phyloP scores from a whole-genome alignment of 2,329 filamentous ascomycete genomes.

The Colletotrichum tabaci region DNA sequence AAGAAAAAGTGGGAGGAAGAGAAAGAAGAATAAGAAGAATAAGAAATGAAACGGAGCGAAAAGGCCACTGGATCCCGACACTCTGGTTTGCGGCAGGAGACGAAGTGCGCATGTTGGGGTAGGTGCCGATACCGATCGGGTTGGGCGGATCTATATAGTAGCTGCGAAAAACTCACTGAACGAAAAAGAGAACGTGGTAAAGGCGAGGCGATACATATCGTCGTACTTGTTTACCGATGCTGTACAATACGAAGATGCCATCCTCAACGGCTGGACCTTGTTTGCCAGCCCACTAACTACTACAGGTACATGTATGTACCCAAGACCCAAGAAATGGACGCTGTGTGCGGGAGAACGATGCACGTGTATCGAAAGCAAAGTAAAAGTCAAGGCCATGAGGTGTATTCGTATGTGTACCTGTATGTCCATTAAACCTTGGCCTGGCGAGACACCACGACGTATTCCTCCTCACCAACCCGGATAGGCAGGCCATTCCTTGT shows the following conservation, averaged over 20 bases:
- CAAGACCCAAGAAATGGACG: neutral
- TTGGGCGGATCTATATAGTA: neutral
- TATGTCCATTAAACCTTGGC: slow-evolving; percentile 26
- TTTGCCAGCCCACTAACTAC: neutral
- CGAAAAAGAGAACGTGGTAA: no score
- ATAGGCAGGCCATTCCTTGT: neutral
- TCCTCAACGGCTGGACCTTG: slow-evolving; percentile 22
- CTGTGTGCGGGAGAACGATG: neutral
- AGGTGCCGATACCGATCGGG: slow-evolving; percentile 19
- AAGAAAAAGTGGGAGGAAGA: neutral
- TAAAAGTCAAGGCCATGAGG: neutral
- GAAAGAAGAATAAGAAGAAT: neutral
- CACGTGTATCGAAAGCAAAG: neutral
- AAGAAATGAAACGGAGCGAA: slow-evolving; percentile 18
- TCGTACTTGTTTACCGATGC: neutral
- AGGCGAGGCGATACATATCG: neutral
- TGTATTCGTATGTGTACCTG: neutral
- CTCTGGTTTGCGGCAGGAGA: slow-evolving; percentile 19
- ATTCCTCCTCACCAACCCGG: neutral
- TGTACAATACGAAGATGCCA: slow-evolving; percentile 18
- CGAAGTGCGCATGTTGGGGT: slow-evolving; percentile 5
- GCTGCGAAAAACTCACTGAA: neutral
- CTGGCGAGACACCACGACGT: neutral
- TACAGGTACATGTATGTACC: no score
- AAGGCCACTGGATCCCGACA: slow-evolving; percentile 2